Base-by-base conservation (phyloP, 768 basidiomycete species). In the Boletus barrowsii region DNA sequence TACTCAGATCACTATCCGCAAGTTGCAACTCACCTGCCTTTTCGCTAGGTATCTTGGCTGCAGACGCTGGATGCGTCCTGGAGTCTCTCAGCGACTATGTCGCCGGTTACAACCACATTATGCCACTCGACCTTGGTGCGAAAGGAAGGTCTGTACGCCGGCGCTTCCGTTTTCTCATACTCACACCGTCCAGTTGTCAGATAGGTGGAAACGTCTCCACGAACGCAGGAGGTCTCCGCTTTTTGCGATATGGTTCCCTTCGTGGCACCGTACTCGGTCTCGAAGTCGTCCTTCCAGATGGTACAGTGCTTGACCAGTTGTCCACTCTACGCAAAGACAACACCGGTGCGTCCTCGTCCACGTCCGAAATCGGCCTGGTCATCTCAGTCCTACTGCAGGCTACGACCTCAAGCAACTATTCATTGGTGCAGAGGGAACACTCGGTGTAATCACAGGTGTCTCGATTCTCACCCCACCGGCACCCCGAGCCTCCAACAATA, bases 361-460 rank as follows among this genome's bases (percentile, higher is more conserved):
- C 36, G 36, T 50, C 8, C 22, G 15, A 53, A 17, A 37, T 13
- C 7, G 2, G 2, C 30, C 17, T 8, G 6, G 15, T 8, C 14
- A 22, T 32, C 49, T 65, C 41, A 68, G 9, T 22, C 17, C 14
- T 39, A 17, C n/a, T 22, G 37, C 62, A 93, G 96, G 97, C 13
- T 98, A 97, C 68, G 97, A 99, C 70, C 78, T 99, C 43, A 98
- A 99, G 72, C 97, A 99, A 65, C 81, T 99, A 17, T 99, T 98
- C 74, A 97, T 99, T 61, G 97, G 97, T 13, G 87, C 90, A 7
- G 97, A 99, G 69, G 97, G 97, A 48, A 98, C 96, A 0, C 85
- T 99, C 22, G 97, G 97, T 42, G 78, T 99, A 51, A 85, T 99
- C 55, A 99, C 97, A 11, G 97, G 83, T 22, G 90, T 98, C 37